Base-by-base conservation (phyloP, 805 yeast genomes). In the Suhomyces xylopsoci region DNA sequence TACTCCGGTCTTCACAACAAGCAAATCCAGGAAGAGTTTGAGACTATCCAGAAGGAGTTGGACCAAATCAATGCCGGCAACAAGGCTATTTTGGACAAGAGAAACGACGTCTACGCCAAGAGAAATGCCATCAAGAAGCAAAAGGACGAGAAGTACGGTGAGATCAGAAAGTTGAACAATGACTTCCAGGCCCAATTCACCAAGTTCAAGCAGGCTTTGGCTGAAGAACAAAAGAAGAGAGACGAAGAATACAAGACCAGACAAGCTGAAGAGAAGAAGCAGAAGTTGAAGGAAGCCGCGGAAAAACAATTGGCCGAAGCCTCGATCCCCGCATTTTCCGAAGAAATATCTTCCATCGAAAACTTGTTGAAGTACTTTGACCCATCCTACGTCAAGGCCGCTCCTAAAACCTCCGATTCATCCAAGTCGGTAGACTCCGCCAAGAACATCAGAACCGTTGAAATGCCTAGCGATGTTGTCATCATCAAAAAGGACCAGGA, bases 241-340 rank as follows among this genome's bases (percentile, higher is more conserved):
- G 84, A 81, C 53, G 85, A 81, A 69, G 89, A 86, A 67, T 84
- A 84, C 74, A 83, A 85, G 68, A 77, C 64, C 52, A 66, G 68
- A 63, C 62, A 80, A 67, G 81, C 70, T 41, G 80, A 79, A 60
- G 80, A 79, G 58, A 82, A 79, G 66, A 74, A 77, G 55, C 77
- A 73, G 58, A 78, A 78, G 63, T 75, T 80, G 67, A 79, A 79
- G 71, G 83, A 79, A 62, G 49, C 50, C 24, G 87, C 86, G 52
- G 90, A 89, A 61, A 78, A 81, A 64, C 83, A 82, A 64, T 82
- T 88, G 76, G 80, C 83, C 49, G 88, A 83, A 57, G 91, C 91
- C 46, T 82, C 88, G 25, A 73, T 73, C 61, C 97, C 98, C 26
- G 98, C 97, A 25, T 92, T 87, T 73, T 82, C 86, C 54, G 74